Evolutionary conservation across 2,329 filamentous ascomycete genomes (phyloP), one percentile per base, ranked within the genome.

Genomic region (Hortaea sp.): DNA sequence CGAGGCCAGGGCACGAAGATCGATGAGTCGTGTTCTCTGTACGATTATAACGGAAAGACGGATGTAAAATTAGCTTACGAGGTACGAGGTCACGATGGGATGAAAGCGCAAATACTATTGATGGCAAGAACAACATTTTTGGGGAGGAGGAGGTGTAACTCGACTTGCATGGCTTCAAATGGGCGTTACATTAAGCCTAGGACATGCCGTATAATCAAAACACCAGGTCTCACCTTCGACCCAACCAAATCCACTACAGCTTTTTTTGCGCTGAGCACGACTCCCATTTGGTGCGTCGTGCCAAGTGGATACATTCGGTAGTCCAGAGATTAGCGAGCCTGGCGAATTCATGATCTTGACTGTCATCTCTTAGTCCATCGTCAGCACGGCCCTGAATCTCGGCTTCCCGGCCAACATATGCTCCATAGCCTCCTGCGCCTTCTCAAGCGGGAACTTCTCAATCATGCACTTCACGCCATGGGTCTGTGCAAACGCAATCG

Each of bases 391-490:
- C 48, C 74, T 66, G 57, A 78, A 77, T 46, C 74, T 63, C 9
- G 72, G 71, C 49, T 69, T 71, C 6, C 72, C 72, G 30, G 59
- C 67, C 46, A 68, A 39, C 73, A 76, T 75, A 45, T 71, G 66
- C 49, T 72, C 64, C 56, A 72, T 63, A 5, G 74, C 74, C 47
- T 73, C 70, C 54, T 70, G 69, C 27, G 63, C 72, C 59, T 74
- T 66, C 28, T 71, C 68, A 12, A 77, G 62, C 4, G 71, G 69
- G 53, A 75, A 78, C 53, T 68, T 72, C 61, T 77, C 71, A 32
- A 77, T 59, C 69, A 76, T 64, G 54, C 73, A 76, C 31, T 76
- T 66, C 46, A 77, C 66, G 6, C 62, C 64, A 39, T 76, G 67
- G 20, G 63, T 57, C 50, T 69, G 51, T 1, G 73, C 70, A 56